phyloP scores from a whole-genome alignment of 768 basidiomycete genomes.

The Tricholoma sp. region DNA sequence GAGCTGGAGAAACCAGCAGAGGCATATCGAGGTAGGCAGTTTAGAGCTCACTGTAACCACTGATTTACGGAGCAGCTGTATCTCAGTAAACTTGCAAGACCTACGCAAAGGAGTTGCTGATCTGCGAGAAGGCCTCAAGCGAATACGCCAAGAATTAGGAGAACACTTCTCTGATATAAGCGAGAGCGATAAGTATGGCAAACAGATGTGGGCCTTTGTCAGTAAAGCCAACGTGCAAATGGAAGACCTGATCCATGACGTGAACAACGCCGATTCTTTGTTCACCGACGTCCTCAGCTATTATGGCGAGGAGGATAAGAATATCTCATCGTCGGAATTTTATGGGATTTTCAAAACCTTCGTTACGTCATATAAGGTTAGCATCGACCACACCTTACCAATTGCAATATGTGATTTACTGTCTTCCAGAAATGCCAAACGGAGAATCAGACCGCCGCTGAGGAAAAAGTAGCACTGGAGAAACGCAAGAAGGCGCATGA shows the following conservation, averaged over 20 bases:
- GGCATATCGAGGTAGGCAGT: slow-evolving; percentile 75
- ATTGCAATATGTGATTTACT: slow-evolving; percentile 5
- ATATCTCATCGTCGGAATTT: slow-evolving; percentile 84
- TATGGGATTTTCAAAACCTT: slow-evolving; percentile 98
- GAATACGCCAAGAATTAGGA: slow-evolving; percentile 74
- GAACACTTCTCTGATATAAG: slow-evolving; percentile 76
- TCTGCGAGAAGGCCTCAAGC: slow-evolving; percentile 70
- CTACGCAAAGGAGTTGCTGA: slow-evolving; percentile 71
- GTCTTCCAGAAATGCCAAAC: slow-evolving; percentile 72
- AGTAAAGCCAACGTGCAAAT: slow-evolving; percentile 70
- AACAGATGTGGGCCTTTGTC: slow-evolving; percentile 89
- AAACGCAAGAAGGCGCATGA: slow-evolving; percentile 66
- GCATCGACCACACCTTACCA: slow-evolving; percentile 9
- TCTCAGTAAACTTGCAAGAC: slow-evolving; percentile 79
- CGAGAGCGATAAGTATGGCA: slow-evolving; percentile 72
- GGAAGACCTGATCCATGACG: slow-evolving; percentile 82
- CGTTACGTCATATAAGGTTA: slow-evolving; percentile 84
- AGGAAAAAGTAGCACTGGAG: slow-evolving; percentile 64
- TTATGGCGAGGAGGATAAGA: slow-evolving; percentile 92
- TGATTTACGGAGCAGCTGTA: slow-evolving; percentile 6
- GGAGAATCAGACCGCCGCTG: slow-evolving; percentile 71
- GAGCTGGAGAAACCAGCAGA: slow-evolving; percentile 88
- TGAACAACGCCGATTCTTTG: slow-evolving; percentile 78
- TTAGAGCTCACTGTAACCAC: not conserved
- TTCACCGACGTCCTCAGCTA: slow-evolving; percentile 85